A percentile compares a stretch with the other conserved stretches of the same genome.
Conservation (phyloP, 805 yeast species). For the Kodamaea hsintzibuensis region DNA sequence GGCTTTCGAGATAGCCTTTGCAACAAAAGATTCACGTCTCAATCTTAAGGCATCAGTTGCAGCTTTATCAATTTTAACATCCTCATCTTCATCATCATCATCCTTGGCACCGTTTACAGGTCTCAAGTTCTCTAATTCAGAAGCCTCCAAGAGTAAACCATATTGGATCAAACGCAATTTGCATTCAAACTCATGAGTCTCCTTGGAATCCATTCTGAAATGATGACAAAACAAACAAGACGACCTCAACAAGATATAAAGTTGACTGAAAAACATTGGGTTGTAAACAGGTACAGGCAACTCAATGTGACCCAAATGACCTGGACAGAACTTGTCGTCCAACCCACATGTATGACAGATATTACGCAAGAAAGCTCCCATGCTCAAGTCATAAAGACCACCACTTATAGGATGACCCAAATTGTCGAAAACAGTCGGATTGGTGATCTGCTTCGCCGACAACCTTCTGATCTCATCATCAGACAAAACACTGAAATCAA, state of each 20-base stretch:
- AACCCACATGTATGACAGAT: conserved; percentile 94
- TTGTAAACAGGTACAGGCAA: conserved; percentile 94
- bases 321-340: conserved; percentile 93
- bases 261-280: conserved; percentile 90
- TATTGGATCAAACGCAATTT: conserved; percentile 81
- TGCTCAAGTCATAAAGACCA: conserved; percentile 91
- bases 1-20: conserved; percentile 69
- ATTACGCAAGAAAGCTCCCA: conserved; percentile 90
- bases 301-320: conserved; percentile 98
- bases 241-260: conserved; percentile 80
- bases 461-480: conserved; percentile 80
- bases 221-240: conserved; percentile 89
- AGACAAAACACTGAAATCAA: conserved; percentile 85
- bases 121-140: conserved; percentile 66
- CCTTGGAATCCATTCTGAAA: conserved; percentile 68
- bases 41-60: conserved; percentile 49
- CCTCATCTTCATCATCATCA: conserved; percentile 44
- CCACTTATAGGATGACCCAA: conserved; percentile 93
- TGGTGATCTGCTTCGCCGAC: conserved; percentile 93
- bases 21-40: conserved; percentile 70
- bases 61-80: conserved; percentile 42
- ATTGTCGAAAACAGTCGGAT: conserved; percentile 94
- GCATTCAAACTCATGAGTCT: conserved; percentile 75
- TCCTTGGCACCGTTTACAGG: conserved; percentile 35
- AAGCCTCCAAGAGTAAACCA: conserved; percentile 80